Base-by-base conservation (phyloP, 2,329 filamentous ascomycete species). In the Teratosphaeria destructans region DNA sequence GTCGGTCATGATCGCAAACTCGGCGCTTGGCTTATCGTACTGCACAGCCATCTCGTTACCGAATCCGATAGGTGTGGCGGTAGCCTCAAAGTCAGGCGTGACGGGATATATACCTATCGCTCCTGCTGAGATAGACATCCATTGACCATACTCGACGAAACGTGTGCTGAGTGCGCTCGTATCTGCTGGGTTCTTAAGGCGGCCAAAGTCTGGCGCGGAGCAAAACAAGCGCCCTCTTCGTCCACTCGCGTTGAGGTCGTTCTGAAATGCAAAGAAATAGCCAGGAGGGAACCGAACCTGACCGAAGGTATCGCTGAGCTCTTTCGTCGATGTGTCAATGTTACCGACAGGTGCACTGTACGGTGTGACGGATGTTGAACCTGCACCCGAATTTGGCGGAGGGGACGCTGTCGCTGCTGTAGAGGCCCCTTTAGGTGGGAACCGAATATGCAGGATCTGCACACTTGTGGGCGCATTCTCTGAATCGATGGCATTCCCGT, bases 31-130 rank as follows among this genome's bases (percentile, higher is more conserved):
- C 61, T 89, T 82, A 68, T 99, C 94, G 67, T 94, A 99, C 67
- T 99, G 95, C n/a, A 95, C 88, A 1, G 94, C 90, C 59, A 97
- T 79, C 75, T 99, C 94, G 67, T 99, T 99, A 11, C 93, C 92
- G 68, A 96, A 97, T 0, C 92, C 93, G 26, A 85, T 71, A 0
- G 89, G 88, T 29, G 84, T 82, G 11, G 76, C 76, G 0, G 85
- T 81, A 10, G 88, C 88, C 16, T 85, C 81, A 66, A 91, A 93
- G 0, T 88, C 83, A 55, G 82, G 81, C 0, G 87, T 89, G 32
- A 90, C 84, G 12, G 91, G 75, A 2, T 91, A 90, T 59, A 96
- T 83, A 65, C 89, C 56, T 90, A 70, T 95, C 86, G 6, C 87
- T 85, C 43, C 57, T 23, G 49, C 57, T 29, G 85, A 85, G 23